Evolutionary conservation across 441 rosid genomes (phyloP).

Genomic region (Eugenia klotzschiana): DNA sequence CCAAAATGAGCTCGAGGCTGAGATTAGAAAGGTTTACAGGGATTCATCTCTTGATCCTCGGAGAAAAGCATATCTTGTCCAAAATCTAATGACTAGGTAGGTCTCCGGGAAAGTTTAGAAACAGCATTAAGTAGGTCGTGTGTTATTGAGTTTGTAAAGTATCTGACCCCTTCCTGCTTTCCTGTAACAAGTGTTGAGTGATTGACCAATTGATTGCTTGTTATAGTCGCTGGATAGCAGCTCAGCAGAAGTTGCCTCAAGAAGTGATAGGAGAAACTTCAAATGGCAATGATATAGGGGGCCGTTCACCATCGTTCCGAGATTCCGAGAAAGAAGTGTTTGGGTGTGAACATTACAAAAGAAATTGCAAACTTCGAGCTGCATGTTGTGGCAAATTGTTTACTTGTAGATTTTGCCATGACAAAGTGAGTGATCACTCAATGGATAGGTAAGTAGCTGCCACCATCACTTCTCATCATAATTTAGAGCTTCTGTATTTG

Average conservation of each 20-base stretch:
- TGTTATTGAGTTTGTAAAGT: neutral
- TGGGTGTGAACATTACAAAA: conserved; percentile 91
- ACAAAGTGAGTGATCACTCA: conserved; percentile 83
- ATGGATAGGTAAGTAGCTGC: conserved; percentile 64
- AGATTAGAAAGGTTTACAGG: conserved; percentile 61
- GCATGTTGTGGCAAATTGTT: conserved; percentile 81
- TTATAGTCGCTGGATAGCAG: conserved; percentile 81
- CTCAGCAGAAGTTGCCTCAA: conserved; percentile 49
- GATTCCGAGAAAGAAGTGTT: conserved; percentile 49
- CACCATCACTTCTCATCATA: conserved; percentile 3
- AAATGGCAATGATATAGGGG: conserved; percentile 42
- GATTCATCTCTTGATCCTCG: conserved; percentile 83
- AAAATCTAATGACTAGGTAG: conserved; percentile 74
- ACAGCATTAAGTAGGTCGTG: neutral
- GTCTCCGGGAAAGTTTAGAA: neutral
- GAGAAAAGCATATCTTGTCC: conserved; percentile 66
- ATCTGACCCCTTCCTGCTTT: neutral
- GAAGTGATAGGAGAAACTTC: conserved; percentile 34
- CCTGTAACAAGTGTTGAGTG: neutral
- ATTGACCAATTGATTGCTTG: neutral
- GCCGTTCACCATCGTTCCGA: conserved; percentile 55
- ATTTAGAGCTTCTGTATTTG: neutral
- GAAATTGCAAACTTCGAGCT: conserved; percentile 86
- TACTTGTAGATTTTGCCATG: conserved; percentile 89
- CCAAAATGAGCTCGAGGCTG: conserved; percentile 76